Evolutionary conservation across 1,284 basidiomycete genomes (phyloP).

Genomic region (Golubevia sp.): DNA sequence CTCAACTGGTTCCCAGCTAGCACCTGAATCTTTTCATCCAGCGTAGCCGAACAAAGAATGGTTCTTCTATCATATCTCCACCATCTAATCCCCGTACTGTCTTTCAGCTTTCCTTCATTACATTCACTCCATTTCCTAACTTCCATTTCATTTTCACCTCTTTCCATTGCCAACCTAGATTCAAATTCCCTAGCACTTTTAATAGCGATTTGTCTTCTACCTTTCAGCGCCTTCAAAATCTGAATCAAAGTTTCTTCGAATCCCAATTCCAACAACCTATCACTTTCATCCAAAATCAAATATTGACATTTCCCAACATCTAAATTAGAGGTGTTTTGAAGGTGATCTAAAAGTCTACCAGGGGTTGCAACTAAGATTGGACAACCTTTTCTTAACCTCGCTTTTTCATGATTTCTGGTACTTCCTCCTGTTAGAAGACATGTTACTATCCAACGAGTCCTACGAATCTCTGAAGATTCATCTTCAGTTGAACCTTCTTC

Average conservation of each 20-base stretch:
- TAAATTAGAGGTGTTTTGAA: conserved; percentile 69
- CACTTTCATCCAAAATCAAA: conserved; percentile 58
- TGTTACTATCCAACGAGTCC: conserved; percentile 55
- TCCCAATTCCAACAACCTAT: conserved; percentile 58
- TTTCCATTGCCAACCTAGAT: conserved; percentile 66
- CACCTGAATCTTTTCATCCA: conserved; percentile 90
- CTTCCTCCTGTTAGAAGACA: conserved; percentile 54
- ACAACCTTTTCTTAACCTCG: conserved; percentile 51
- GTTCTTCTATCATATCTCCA: conserved; percentile 67
- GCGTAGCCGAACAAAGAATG: conserved; percentile 93
- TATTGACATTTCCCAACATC: conserved; percentile 80
- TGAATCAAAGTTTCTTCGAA: conserved; percentile 55
- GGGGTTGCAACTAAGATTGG: conserved; percentile 58
- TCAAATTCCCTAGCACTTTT: conserved; percentile 71
- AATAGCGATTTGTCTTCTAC: conserved; percentile 36
- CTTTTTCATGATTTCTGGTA: conserved; percentile 60
- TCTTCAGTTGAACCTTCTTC: conserved; percentile 1
- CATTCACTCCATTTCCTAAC: conserved; percentile 7
- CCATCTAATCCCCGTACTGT: conserved; percentile 49
- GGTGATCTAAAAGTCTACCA: conserved; percentile 53
- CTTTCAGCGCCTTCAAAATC: conserved; percentile 53
- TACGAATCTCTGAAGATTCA: conserved; percentile 16
- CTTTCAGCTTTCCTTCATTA: conserved; percentile 25
- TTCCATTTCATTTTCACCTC: conserved; percentile 29
- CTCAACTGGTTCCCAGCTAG: conserved; percentile 80